Conservation (phyloP, 106 monocot genomes). For the Apostasia shenzhenica region DNA sequence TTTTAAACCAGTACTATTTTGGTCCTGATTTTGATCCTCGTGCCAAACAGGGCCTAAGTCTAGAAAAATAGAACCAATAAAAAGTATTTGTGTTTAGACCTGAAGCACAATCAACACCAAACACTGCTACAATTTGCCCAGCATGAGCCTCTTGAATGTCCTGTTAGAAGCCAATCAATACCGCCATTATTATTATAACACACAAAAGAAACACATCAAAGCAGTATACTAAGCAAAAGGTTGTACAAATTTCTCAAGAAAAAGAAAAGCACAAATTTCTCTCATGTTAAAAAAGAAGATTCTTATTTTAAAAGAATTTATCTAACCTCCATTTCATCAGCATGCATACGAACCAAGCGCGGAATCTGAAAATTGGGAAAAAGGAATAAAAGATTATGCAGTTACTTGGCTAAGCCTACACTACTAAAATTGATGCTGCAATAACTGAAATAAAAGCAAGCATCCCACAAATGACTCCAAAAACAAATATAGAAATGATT, state of each 20-base stretch:
- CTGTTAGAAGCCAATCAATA: conserved; percentile 23
- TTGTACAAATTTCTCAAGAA: background rate
- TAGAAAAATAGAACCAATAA: conserved; percentile 1
- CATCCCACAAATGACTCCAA: no score
- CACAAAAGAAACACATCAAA: background rate
- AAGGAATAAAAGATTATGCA: background rate
- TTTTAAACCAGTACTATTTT: no score
- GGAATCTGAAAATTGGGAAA: conserved; percentile 55
- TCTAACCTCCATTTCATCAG: conserved; percentile 95
- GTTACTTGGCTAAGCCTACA: background rate
- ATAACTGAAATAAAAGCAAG: no score
- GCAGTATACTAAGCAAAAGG: background rate
- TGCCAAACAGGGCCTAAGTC: background rate
- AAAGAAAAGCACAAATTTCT: background rate
- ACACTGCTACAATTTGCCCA: conserved; percentile 98
- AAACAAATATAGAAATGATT: no score
- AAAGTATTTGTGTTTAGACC: conserved; percentile 23
- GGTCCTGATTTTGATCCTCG: no score
- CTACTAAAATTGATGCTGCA: no score
- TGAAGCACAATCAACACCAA: conserved; percentile 99
- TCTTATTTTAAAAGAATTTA: background rate
- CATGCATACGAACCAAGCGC: conserved; percentile 90
- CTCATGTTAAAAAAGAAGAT: background rate
- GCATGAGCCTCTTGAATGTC: conserved; percentile 99
- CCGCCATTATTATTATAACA: background rate